Base-by-base conservation (phyloP, 1,284 basidiomycete genomes). In the Anthracocystis walkeri region DNA sequence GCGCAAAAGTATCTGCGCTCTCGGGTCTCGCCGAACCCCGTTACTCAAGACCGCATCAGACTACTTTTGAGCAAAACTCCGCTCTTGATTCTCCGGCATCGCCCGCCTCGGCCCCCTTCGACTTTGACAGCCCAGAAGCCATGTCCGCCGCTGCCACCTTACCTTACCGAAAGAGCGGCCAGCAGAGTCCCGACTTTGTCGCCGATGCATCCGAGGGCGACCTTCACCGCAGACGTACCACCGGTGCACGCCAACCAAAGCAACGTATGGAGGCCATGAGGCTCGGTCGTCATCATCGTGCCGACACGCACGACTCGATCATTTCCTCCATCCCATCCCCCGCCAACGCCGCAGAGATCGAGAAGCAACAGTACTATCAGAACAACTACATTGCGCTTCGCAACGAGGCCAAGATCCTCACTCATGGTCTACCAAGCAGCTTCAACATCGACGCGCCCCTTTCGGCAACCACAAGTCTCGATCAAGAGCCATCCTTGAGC, bases 361-460 rank as follows among this genome's bases (percentile, higher is more conserved):
- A 65, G 27, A 75, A 67, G 64, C 72, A 72, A 52, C 72, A 75
- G 44, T 70, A 62, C 58, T 66, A 75, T 25, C 75, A 78, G 52
- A 69, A 70, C 67, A 74, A 71, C 57, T 78, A 70, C 65, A 68
- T 75, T 14, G 58, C 68, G 10, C 61, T 75, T 18, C 73, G 73
- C 57, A 68, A 70, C 58, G 64, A 61, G 40, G 48, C 72, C 58
- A 75, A 67, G 38, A 65, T 77, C 25, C 23, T 54, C 25, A 70
- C 70, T 3, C 62, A 65, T 35, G 63, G 61, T 41, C 68, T 71
- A 21, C 61, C 68, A 16, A 54, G 25, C 44, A 64, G 58, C 27
- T 67, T 64, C 49, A 58, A 59, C 45, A 40, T 54, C 20, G 71
- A 75, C 20, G 58, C 57, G 3, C 74, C 74, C 1, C 67, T 64